These are phyloP conservation scores for Russula vinacea DNA, from an alignment of 768 basidiomycete species.

Conservation along the genomic window DNA sequence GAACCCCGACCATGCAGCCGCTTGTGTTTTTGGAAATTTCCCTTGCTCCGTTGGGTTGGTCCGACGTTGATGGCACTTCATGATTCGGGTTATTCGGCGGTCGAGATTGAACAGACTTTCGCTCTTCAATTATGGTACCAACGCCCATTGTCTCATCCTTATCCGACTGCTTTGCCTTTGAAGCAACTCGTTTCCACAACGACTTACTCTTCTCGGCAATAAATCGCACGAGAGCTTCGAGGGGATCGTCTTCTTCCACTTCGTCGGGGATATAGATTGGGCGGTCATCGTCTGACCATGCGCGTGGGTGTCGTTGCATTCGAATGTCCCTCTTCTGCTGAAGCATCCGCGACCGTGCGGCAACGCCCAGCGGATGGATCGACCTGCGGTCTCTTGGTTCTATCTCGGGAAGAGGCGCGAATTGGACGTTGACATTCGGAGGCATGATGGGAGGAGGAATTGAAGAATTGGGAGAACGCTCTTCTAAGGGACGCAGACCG, in stretches of 20 bases:
- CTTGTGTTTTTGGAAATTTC: neutral
- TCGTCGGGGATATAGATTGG: neutral
- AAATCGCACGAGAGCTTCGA: slow-evolving; percentile 22
- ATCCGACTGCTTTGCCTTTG: slow-evolving; percentile 16
- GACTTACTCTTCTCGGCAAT: slow-evolving; percentile 28
- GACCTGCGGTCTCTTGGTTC: slow-evolving; percentile 36
- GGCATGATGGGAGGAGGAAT: slow-evolving; percentile 29
- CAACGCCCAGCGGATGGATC: slow-evolving; percentile 38
- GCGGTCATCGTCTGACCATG: slow-evolving; percentile 21
- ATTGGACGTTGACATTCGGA: slow-evolving; percentile 33
- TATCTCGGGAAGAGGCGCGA: slow-evolving; percentile 39
- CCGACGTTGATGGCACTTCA: neutral
- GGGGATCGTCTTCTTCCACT: slow-evolving; percentile 21
- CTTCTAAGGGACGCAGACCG: neutral
- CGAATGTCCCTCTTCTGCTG: slow-evolving; percentile 31
- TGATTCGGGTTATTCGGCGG: neutral
- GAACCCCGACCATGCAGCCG: neutral
- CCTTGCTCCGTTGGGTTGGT: neutral
- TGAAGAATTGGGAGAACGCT: slow-evolving; percentile 8
- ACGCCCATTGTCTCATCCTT: neutral
- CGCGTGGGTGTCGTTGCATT: slow-evolving; percentile 3
- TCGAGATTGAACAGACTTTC: neutral
- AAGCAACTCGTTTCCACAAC: slow-evolving; percentile 23
- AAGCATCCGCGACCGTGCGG: slow-evolving; percentile 39
- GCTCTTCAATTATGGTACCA: neutral